These are phyloP conservation scores for Amphichorda felina DNA, from an alignment of 2,329 filamentous ascomycete species.

Conservation along the genomic window DNA sequence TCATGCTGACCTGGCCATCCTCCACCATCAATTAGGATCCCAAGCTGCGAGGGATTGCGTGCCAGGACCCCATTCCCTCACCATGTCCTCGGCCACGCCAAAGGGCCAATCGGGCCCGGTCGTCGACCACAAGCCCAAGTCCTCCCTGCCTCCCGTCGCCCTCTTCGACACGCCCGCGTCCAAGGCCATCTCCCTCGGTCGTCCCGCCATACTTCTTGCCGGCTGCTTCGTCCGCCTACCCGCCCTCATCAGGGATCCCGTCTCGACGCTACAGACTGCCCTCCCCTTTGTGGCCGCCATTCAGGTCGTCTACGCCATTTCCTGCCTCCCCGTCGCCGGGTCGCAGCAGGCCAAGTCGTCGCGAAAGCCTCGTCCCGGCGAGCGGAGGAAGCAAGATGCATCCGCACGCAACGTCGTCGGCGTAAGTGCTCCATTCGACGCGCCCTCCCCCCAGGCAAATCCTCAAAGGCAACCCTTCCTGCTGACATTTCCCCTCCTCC, in stretches of 20 bases:
- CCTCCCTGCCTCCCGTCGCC: conserved; percentile 22
- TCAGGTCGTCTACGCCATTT: conserved; percentile 50
- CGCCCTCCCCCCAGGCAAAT: background rate
- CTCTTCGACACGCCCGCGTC: conserved; percentile 24
- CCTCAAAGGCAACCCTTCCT: background rate
- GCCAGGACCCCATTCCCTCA: conserved; percentile 10
- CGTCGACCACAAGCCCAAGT: conserved; percentile 14
- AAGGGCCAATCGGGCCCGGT: conserved; percentile 16
- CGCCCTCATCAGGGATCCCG: conserved; percentile 57
- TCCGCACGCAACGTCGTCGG: conserved; percentile 27
- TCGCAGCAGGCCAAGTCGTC: conserved; percentile 23
- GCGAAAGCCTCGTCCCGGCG: conserved; percentile 40
- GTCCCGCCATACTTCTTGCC: conserved; percentile 55
- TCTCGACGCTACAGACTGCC: conserved; percentile 46
- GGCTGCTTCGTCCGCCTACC: conserved; percentile 53
- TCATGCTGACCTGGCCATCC: too few species aligned
- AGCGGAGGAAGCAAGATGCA: conserved; percentile 39
- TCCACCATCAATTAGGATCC: too few species aligned
- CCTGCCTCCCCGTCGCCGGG: conserved; percentile 52
- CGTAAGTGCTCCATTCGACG: conserved; percentile 21
- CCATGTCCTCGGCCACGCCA: conserved; percentile 24
- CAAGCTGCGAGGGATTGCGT: too few species aligned
- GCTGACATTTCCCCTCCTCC: conserved; percentile 1
- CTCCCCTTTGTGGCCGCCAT: conserved; percentile 51
- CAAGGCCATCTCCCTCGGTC: conserved; percentile 47